Base-by-base conservation (phyloP, 495 filamentous ascomycete genomes). In the Chaetomidium leptoderma region DNA sequence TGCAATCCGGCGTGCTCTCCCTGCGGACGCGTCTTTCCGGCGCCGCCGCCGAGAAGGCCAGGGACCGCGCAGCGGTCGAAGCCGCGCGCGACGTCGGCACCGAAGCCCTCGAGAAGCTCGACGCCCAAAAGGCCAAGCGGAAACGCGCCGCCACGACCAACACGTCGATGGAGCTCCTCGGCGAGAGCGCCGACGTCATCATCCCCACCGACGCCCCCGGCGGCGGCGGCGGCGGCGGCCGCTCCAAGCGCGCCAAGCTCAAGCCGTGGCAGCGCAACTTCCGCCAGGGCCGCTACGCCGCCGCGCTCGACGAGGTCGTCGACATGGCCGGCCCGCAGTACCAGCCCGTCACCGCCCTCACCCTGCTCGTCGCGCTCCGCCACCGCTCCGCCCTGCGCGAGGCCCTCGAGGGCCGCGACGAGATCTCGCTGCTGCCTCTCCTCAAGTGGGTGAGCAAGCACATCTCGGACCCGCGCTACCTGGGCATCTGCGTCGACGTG, bases 1-100 rank as follows among this genome's bases (percentile, higher is more conserved):
- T 97, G 86, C 85, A 92, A 59, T 93, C 90, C 2, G 95, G 95
- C 30, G 77, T 96, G 1, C 74, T 98, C 4, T 93, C 90, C 3
- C 80, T 97, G 58, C 86, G 87, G 66, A 97, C 95, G 21, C 84
- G 92, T 0, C 80, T 95, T 0, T 87, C 88, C 0, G 91, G 92
- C 16, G 79, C 90, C 55, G 86, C 91, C 48, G 92, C 93, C 44
- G 81, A 86, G 33, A 83, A 81, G 55, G 88, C 89, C 57, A 78
- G 82, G 23, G 89, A 93, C 59, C 84, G 87, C 43, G 85, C 86
- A 42, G 89, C 90, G 71, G 90, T 95, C 64, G 92, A 96, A 84
- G 76, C 86, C 47, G 91, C 91, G 0, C 78, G 95, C 33, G 76
- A 95, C 39, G 84, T 87, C 42, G 92, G 93, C 36, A 83, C 88